Percentiles rank a stretch among this genome's conserved stretches.
These are phyloP conservation scores for Boletus pseudo-olivaceus DNA, from an alignment of 768 basidiomycete species.

Conservation along the genomic window DNA sequence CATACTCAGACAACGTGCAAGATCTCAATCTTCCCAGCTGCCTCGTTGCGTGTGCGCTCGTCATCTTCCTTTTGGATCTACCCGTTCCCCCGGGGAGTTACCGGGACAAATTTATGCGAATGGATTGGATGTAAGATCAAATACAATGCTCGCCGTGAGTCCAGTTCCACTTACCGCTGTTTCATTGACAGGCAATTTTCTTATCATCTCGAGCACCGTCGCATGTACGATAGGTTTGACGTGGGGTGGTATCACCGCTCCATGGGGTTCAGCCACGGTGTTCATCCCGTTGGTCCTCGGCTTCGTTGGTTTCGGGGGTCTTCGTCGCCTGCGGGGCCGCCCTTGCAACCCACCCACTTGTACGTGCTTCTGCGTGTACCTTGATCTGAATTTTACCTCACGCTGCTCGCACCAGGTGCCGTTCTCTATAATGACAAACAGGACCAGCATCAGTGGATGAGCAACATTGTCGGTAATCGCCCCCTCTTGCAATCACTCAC, in stretches of 20 bases:
- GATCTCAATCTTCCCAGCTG: conserved; percentile 39
- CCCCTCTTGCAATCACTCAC: neutral
- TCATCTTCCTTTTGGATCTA: conserved; percentile 33
- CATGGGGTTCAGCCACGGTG: conserved; percentile 31
- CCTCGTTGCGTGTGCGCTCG: conserved; percentile 7
- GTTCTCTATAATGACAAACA: conserved; percentile 23
- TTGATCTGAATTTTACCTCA: neutral
- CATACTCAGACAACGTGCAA: conserved; percentile 2
- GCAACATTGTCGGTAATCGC: neutral
- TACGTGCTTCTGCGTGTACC: conserved; percentile 10
- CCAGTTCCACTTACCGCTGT: neutral
- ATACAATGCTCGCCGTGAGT: neutral
- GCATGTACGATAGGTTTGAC: conserved; percentile 32
- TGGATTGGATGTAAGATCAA: conserved; percentile 43
- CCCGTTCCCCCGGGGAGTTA: conserved; percentile 30
- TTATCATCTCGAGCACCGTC: conserved; percentile 37
- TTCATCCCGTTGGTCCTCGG: conserved; percentile 45
- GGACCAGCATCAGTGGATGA: conserved; percentile 29
- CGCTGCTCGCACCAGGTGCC: conserved; percentile 2
- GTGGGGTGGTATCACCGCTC: neutral
- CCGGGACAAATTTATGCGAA: conserved; percentile 4
- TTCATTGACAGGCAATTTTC: conserved; percentile 34
- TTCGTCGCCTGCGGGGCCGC: conserved; percentile 41
- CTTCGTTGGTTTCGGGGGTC: conserved; percentile 29
- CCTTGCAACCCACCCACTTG: conserved; percentile 29